phyloP scores from a whole-genome alignment of 1,284 basidiomycete species.

The Apiotrichum laibachii region DNA sequence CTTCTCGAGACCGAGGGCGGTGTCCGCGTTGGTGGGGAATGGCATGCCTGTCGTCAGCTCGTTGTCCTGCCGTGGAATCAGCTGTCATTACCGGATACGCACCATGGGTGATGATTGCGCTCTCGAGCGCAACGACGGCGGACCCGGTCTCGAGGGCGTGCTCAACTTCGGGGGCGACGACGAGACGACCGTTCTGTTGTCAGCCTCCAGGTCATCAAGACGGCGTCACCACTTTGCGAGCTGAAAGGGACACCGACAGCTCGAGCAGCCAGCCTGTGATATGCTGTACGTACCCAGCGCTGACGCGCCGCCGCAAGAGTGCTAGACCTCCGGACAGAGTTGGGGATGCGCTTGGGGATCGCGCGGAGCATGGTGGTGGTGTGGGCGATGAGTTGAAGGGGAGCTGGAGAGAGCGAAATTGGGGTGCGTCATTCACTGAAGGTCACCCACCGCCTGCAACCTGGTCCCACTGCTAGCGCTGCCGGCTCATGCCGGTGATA shows the following conservation, averaged over 20 bases:
- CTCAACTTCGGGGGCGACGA: conserved; percentile 62
- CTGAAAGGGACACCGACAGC: background rate
- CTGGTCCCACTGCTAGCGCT: no score
- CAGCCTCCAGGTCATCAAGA: no score
- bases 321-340: conserved; percentile 1
- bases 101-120: conserved; percentile 87
- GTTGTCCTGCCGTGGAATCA: no score
- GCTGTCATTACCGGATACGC: conserved; percentile 2
- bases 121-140: conserved; percentile 59
- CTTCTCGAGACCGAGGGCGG: conserved; percentile 69
- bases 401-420: background rate
- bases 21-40: conserved; percentile 71
- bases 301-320: conserved; percentile 10
- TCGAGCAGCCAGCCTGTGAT: background rate
- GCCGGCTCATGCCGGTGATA: no score
- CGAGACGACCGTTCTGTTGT: conserved; percentile 32
- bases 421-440: no score
- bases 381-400: background rate
- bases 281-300: conserved; percentile 8
- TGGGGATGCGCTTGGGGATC: background rate
- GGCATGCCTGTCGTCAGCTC: conserved; percentile 60
- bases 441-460: no score
- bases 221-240: no score
- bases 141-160: conserved; percentile 62
- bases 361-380: background rate